Percentiles rank a stretch among this genome's conserved stretches.
These are phyloP conservation scores for Limonium bicolor DNA, from an alignment of 148 eudicot genomes.

Conservation along the genomic window DNA sequence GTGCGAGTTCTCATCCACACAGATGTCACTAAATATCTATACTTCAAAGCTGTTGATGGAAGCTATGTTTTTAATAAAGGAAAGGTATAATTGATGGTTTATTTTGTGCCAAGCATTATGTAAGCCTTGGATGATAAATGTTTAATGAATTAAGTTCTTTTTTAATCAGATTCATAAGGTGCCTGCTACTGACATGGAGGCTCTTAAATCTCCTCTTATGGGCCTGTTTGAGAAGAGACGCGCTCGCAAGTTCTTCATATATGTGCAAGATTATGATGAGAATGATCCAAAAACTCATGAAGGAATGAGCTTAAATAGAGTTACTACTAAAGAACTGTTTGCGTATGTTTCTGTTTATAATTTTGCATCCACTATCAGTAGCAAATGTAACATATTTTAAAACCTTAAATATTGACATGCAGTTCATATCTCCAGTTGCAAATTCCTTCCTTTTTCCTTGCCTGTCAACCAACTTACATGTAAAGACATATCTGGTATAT, in stretches of 20 bases:
- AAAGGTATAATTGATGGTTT: no score
- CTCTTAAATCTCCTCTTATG: conserved; percentile 39
- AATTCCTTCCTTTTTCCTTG: no score
- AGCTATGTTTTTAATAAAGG: conserved; percentile 39
- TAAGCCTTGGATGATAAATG: not conserved
- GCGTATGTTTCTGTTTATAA: conserved; percentile 21
- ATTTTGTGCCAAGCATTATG: no score
- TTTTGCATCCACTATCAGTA: no score
- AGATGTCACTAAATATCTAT: conserved; percentile 30
- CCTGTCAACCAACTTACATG: no score
- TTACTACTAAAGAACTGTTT: conserved; percentile 29
- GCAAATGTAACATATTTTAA: no score
- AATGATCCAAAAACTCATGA: conserved; percentile 37
- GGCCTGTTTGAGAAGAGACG: conserved; percentile 49
- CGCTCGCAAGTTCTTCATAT: conserved; percentile 40
- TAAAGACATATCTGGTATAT: no score
- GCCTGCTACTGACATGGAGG: conserved; percentile 39
- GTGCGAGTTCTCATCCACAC: conserved; percentile 44
- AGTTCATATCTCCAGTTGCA: no score
- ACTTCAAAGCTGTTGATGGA: conserved; percentile 40
- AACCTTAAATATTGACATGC: no score
- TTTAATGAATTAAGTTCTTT: not conserved
- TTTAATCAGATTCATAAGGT: conserved; percentile 27
- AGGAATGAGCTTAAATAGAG: conserved; percentile 33
- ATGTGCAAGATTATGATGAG: conserved; percentile 36